These are phyloP conservation scores for Parastagonospora nodorum DNA, from an alignment of 2,329 filamentous ascomycete genomes.

Conservation along the genomic window DNA sequence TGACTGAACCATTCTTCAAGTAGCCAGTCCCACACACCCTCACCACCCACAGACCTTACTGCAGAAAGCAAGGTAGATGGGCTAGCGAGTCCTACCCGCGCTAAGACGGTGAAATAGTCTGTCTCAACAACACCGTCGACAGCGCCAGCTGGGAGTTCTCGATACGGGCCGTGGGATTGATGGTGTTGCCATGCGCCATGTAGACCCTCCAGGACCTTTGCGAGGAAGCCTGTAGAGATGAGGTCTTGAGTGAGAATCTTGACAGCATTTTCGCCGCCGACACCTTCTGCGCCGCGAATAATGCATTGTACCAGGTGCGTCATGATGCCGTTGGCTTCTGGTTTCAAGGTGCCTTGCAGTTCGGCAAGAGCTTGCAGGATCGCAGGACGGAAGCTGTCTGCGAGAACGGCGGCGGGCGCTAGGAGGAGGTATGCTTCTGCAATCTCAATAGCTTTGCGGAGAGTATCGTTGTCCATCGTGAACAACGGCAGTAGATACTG, in stretches of 20 bases:
- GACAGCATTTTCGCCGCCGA: constrained; percentile 58
- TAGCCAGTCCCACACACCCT: constrained; percentile 52
- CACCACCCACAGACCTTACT: constrained; percentile 45
- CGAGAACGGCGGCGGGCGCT: constrained; percentile 53
- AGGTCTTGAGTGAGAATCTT: constrained; percentile 58
- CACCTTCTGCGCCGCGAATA: constrained; percentile 57
- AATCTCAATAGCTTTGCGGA: constrained; percentile 56
- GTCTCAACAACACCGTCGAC: constrained; percentile 78
- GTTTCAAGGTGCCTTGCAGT: constrained; percentile 53
- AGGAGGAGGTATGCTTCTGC: constrained; percentile 56
- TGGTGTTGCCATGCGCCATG: constrained; percentile 59
- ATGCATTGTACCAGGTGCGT: constrained; percentile 54
- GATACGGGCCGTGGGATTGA: constrained; percentile 77
- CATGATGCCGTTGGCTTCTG: constrained; percentile 54
- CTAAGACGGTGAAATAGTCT: constrained; percentile 83
- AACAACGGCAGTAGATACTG: constrained; percentile 55
- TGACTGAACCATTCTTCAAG: constrained; percentile 69
- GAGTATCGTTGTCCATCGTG: constrained; percentile 54
- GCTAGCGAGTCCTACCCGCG: constrained; percentile 75
- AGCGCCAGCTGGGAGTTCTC: constrained; percentile 65
- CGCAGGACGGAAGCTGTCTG: constrained; percentile 46
- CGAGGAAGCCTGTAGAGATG: constrained; percentile 63
- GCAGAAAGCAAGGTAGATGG: constrained; percentile 69
- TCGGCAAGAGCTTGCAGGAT: constrained; percentile 48
- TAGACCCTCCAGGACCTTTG: constrained; percentile 56